Evolutionary conservation across 1,284 basidiomycete species (phyloP).

Genomic region (Cutaneotrichosporon arboriforme): DNA sequence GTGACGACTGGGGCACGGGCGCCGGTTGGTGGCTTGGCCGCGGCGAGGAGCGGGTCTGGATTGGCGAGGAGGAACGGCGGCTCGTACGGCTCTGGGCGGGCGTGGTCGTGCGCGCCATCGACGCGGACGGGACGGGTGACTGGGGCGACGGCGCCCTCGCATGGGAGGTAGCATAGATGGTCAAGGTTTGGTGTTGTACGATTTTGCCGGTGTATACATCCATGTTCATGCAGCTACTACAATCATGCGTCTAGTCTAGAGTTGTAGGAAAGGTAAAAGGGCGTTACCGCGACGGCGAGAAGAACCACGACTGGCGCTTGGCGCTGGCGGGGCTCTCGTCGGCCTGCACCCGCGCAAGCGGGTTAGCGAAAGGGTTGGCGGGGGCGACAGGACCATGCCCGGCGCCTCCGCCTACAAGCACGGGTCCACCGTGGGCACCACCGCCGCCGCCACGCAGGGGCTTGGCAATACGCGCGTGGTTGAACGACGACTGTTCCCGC

Average conservation of each 20-base stretch:
- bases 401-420: constrained; percentile 3
- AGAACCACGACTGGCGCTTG: constrained; percentile 18
- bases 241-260: not conserved
- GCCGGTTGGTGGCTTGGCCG: constrained; percentile 35
- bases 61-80: constrained; percentile 35
- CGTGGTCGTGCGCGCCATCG: constrained; percentile 33
- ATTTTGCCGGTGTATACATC: too few relatives aligned
- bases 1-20: constrained; percentile 15
- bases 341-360: constrained; percentile 44
- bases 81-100: constrained; percentile 37
- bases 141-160: constrained; percentile 34
- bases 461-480: constrained; percentile 73
- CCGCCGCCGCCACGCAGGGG: constrained; percentile 88
- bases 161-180: constrained; percentile 28
- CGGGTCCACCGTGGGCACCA: constrained; percentile 40
- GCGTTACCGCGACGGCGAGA: constrained; percentile 25
- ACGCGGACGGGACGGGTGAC: constrained; percentile 24
- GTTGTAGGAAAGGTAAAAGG: not conserved
- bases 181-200: too few relatives aligned
- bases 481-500: constrained; percentile 61
- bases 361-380: constrained; percentile 8
- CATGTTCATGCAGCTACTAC: too few relatives aligned
- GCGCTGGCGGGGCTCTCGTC: constrained; percentile 29
- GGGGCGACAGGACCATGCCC: constrained; percentile 1
- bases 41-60: constrained; percentile 31